phyloP scores from a whole-genome alignment of 2,329 filamentous ascomycete genomes.

The Orbilia ellipsospora region DNA sequence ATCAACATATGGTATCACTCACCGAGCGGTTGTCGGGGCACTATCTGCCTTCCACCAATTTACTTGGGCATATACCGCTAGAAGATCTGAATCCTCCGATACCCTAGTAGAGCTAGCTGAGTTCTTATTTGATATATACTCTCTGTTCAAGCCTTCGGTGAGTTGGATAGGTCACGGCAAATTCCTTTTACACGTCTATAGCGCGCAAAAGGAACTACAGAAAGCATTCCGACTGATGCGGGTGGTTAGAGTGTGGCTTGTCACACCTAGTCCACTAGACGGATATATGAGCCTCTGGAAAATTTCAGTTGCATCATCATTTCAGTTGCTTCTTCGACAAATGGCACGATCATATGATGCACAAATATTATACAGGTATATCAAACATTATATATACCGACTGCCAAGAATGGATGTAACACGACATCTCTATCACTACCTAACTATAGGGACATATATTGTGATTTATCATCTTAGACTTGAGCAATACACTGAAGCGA shows the following conservation, averaged over 20 bases:
- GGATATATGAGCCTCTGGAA: not conserved
- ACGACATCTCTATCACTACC: not conserved
- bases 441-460: not conserved
- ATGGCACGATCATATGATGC: not conserved
- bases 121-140: not conserved
- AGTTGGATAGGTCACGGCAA: not conserved
- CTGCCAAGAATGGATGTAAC: not conserved
- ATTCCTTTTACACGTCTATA: not conserved
- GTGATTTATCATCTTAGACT: not conserved
- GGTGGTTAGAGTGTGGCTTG: not conserved
- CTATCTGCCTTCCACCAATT: not conserved
- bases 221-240: not conserved
- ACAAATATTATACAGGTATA: not conserved
- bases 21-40: not conserved
- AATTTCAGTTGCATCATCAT: not conserved
- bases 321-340: not conserved
- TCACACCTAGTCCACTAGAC: not conserved
- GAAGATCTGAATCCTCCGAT: not conserved
- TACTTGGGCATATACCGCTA: too few relatives aligned
- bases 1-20: not conserved
- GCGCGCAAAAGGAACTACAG: not conserved
- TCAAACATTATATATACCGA: not conserved
- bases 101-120: slow-evolving; percentile 1
- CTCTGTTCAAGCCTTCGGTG: not conserved
- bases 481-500: not conserved